A percentile compares a stretch with the other conserved stretches of the same genome.
Conservation (phyloP, 2,329 filamentous ascomycete genomes). For the Shiraia sp. region DNA sequence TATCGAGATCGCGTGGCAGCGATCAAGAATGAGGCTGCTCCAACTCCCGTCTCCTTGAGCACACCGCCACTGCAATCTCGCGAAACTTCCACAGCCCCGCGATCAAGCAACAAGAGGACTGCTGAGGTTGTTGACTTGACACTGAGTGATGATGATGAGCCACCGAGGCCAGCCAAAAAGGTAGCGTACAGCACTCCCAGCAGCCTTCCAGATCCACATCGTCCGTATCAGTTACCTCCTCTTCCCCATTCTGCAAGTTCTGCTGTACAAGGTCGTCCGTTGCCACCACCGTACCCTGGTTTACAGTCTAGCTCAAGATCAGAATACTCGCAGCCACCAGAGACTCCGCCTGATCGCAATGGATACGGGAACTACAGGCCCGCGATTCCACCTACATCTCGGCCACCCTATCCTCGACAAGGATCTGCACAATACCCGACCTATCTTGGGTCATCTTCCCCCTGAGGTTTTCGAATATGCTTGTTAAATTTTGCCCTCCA, state of each 20-base stretch:
- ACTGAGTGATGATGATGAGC: conserved; percentile 53
- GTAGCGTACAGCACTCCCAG: conserved; percentile 47
- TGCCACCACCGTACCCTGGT: conserved; percentile 16
- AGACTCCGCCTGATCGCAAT: conserved; percentile 19
- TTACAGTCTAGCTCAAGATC: conserved; percentile 18
- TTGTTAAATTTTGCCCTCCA: conserved; percentile 16
- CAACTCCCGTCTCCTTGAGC: conserved; percentile 43
- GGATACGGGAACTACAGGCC: conserved; percentile 23
- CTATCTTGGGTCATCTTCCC: conserved; percentile 32
- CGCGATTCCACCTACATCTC: conserved; percentile 21
- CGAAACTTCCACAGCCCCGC: conserved; percentile 42
- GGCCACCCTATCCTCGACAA: conserved; percentile 25
- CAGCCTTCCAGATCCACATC: conserved; percentile 38
- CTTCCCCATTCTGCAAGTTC: conserved; percentile 12
- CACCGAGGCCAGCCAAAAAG: conserved; percentile 43
- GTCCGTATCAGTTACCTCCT: conserved; percentile 34
- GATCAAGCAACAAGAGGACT: conserved; percentile 48
- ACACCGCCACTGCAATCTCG: conserved; percentile 54
- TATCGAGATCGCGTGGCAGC: conserved; percentile 43
- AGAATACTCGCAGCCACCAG: conserved; percentile 25
- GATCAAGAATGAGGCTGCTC: conserved; percentile 46
- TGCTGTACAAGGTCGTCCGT: conserved; percentile 22
- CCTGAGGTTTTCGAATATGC: conserved; percentile 20
- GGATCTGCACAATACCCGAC: conserved; percentile 31
- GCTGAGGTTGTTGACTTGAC: conserved; percentile 56